A percentile compares a stretch with the other conserved stretches of the same genome.
phyloP scores from a whole-genome alignment of 192 early-diverging fungal species.

The Podila epigama region DNA sequence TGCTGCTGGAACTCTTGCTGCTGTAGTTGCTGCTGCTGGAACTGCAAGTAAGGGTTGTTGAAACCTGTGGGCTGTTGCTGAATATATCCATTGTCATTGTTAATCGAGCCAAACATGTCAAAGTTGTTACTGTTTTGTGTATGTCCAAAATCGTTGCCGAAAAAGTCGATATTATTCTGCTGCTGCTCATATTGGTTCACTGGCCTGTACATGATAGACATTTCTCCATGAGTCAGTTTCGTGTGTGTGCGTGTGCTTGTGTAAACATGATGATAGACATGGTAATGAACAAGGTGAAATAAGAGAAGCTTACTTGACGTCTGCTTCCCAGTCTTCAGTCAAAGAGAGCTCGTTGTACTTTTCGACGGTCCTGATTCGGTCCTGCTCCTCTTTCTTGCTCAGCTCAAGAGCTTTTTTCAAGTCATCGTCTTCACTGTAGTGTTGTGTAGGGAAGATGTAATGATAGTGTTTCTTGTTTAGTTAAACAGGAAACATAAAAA shows the following conservation, averaged over 20 bases:
- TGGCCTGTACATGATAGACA: conserved; percentile 1
- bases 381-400: conserved; percentile 55
- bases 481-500: too few species aligned
- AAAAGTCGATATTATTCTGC: conserved; percentile 39
- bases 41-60: conserved; percentile 42
- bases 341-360: conserved; percentile 45
- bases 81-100: conserved; percentile 8
- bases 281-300: not conserved
- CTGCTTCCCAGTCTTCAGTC: conserved; percentile 46
- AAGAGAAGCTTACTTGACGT: conserved; percentile 16
- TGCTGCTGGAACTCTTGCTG: conserved; percentile 45
- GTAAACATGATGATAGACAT: too few species aligned
- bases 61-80: conserved; percentile 37
- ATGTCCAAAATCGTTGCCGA: conserved; percentile 48
- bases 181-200: conserved; percentile 37
- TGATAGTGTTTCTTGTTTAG: not conserved
- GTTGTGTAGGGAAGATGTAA: not conserved
- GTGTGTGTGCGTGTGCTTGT: too few species aligned
- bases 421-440: conserved; percentile 49
- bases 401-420: conserved; percentile 52
- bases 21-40: conserved; percentile 48
- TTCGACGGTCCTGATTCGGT: conserved; percentile 37
- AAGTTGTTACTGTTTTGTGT: conserved; percentile 47
- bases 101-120: conserved; percentile 23
- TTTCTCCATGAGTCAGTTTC: too few species aligned